A percentile compares a stretch with the other conserved stretches of the same genome.
Evolutionary conservation across 805 yeast species (phyloP).

Genomic region (Sugiyamaella qingdaonensis): DNA sequence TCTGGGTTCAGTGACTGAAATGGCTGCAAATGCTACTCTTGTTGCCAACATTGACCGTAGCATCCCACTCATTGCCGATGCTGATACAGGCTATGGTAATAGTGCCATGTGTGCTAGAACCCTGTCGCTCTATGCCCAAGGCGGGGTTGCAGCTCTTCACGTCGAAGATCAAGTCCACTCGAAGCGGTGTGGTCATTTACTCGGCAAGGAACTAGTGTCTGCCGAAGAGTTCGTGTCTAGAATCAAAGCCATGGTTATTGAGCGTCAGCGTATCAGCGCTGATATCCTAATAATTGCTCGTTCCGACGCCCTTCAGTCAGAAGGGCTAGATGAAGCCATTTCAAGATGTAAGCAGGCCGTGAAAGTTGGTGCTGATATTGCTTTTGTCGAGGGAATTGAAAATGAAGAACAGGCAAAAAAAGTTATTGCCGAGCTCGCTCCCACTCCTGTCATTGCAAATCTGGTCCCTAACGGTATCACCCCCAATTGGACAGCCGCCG

Average conservation of each 20-base stretch:
- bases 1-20: slow-evolving; percentile 6
- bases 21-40: slow-evolving; percentile 9
- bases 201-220: slow-evolving; percentile 11
- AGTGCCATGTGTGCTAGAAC: slow-evolving; percentile 13
- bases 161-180: slow-evolving; percentile 13
- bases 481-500: slow-evolving; percentile 7
- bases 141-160: slow-evolving; percentile 13
- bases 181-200: slow-evolving; percentile 12
- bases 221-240: slow-evolving; percentile 8
- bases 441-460: slow-evolving; percentile 9
- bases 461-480: slow-evolving; percentile 8
- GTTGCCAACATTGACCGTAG: slow-evolving; percentile 4
- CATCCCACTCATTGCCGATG: slow-evolving; percentile 12
- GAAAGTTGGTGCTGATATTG: slow-evolving; percentile 10
- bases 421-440: slow-evolving; percentile 3
- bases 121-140: slow-evolving; percentile 6
- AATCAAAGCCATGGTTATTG: slow-evolving; percentile 11
- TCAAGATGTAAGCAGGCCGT: slow-evolving; percentile 7
- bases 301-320: slow-evolving; percentile 6
- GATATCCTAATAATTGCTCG: slow-evolving; percentile 13
- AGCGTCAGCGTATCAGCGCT: slow-evolving; percentile 5
- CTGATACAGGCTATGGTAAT: slow-evolving; percentile 15
- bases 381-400: slow-evolving; percentile 12
- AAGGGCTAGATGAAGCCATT: slow-evolving; percentile 12
- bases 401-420: slow-evolving; percentile 11